Evolutionary conservation across 345 rosid species (phyloP), one percentile per base, ranked within the genome.

Genomic region (Kernera saxatilis): DNA sequence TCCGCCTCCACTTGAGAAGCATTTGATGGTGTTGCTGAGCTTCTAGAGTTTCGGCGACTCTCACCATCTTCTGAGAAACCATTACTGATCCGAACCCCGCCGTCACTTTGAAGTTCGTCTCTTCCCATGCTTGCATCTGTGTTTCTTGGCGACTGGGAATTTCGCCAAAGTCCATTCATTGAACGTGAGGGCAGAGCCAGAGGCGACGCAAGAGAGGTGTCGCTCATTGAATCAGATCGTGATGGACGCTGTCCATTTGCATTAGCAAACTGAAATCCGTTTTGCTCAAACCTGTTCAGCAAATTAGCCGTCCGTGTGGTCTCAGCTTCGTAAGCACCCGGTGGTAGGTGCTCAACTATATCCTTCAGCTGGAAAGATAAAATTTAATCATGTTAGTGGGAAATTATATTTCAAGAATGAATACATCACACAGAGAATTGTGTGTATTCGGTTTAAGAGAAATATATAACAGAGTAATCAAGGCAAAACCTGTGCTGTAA

Each of bases 261-360:
- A 64, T 79, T 92, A 15, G 88, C 64, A 78, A 67, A 70, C 46
- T 73, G 84, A 53, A 80, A 60, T 23, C 96, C 90, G 71, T 91
- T 93, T 46, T 84, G 70, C 82, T 93, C 97, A 72, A 82, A 83
- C 57, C 86, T 84, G 53, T 85, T 88, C 48, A 84, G 79, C 59
- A 82, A 64, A 79, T 59, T 83, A 53, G 79, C 77, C 2, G 73
- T 78, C 29, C 65, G 77, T 77, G 73, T 44, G 67, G 78, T 84
- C 77, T 88, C 90, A 15, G 88, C 7, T 30, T 88, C 90, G 64
- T 81, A 84, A 23, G 75, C 84, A 11, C 89, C 93, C 0, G 90
- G 86, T 7, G 97, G 95, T 75, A 89, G 79, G 76, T 82, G 83
- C 83, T 88, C 88, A 49, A 92, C 91, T 82, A 94, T 86, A 60